Conservation (phyloP, 768 basidiomycete species). For the Russula emetica region DNA sequence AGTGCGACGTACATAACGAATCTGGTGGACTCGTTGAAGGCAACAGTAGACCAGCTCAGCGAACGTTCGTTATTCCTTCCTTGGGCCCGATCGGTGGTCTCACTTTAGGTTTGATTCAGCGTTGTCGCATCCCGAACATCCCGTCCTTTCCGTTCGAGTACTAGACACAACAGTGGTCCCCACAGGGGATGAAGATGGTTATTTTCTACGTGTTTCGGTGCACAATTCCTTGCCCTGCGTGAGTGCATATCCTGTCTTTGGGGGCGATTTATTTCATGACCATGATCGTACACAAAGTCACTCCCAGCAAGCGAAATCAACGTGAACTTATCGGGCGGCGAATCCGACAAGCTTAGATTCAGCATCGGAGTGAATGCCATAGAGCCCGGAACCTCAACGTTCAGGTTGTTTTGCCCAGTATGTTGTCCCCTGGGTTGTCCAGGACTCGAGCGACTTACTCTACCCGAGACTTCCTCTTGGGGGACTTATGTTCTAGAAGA, state of each 20-base stretch:
- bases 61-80: conserved; percentile 40
- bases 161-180: conserved; percentile 42
- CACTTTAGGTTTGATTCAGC: conserved; percentile 42
- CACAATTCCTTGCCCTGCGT: conserved; percentile 75
- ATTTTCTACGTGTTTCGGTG: conserved; percentile 54
- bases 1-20: conserved; percentile 47
- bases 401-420: conserved; percentile 71
- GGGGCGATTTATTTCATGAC: conserved; percentile 39
- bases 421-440: conserved; percentile 32
- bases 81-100: background rate
- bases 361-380: conserved; percentile 42
- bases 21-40: conserved; percentile 48
- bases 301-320: conserved; percentile 59
- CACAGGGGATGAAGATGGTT: conserved; percentile 63
- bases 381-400: conserved; percentile 51
- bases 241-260: conserved; percentile 32
- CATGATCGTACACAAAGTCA: conserved; percentile 16
- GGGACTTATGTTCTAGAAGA: conserved; percentile 68
- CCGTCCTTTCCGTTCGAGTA: conserved; percentile 54
- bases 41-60: conserved; percentile 49
- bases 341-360: conserved; percentile 60
- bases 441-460: background rate
- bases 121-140: conserved; percentile 62
- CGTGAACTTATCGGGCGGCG: conserved; percentile 57
- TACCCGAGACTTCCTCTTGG: conserved; percentile 43